A percentile compares a stretch with the other conserved stretches of the same genome.
Evolutionary conservation across 225 moss, liverwort and hornwort species (phyloP).

Genomic region (Bryoerythrophyllum caledonicum): DNA sequence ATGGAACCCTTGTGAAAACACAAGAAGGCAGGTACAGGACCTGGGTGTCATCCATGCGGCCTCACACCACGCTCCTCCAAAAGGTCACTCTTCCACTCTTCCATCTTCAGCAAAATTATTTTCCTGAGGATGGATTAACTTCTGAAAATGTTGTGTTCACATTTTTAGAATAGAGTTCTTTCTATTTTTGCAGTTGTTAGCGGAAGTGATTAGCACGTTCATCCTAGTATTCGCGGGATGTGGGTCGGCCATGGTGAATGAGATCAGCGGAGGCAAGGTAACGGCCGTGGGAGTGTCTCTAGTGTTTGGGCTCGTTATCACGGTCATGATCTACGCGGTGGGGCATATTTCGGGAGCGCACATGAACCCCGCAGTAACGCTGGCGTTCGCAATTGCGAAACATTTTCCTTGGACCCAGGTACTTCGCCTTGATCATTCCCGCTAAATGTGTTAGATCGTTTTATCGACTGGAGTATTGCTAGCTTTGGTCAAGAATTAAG

Average conservation of each 20-base stretch:
- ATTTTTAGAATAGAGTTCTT: not conserved
- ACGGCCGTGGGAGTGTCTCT: conserved; percentile 49
- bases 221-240: conserved; percentile 61
- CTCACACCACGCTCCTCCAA: conserved; percentile 32
- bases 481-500: too few species aligned
- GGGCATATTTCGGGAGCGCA: conserved; percentile 63
- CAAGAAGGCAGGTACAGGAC: not conserved
- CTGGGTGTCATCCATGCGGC: conserved; percentile 20
- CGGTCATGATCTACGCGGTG: conserved; percentile 55
- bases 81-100: conserved; percentile 27
- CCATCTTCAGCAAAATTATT: not conserved
- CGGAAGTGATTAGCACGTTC: conserved; percentile 59
- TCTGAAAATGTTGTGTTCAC: not conserved
- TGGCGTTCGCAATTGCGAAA: conserved; percentile 42
- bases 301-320: conserved; percentile 49
- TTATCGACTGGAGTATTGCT: not conserved
- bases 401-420: conserved; percentile 57
- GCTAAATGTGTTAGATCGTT: not conserved
- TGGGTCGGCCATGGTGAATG: conserved; percentile 56
- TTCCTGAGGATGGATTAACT: not conserved
- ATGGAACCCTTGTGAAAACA: not conserved
- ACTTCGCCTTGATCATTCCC: not conserved
- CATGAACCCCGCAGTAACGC: conserved; percentile 58
- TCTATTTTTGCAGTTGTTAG: conserved; percentile 31
- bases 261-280: conserved; percentile 47